A percentile compares a stretch with the other conserved stretches of the same genome.
These are phyloP conservation scores for Citropsis articulata DNA, from an alignment of 345 rosid genomes.

Conservation along the genomic window DNA sequence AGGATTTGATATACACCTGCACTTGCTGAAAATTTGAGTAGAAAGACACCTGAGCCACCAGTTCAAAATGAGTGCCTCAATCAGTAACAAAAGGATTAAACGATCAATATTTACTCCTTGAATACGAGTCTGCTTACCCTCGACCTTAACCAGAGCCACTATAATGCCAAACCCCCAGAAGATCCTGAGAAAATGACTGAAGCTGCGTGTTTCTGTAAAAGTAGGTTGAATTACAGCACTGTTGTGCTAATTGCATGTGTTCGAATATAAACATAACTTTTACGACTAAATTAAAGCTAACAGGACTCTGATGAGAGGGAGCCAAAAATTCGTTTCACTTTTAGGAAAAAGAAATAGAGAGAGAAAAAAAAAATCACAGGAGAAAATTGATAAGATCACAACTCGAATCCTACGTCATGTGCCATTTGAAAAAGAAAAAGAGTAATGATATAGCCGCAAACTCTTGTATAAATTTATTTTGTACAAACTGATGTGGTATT, in stretches of 20 bases:
- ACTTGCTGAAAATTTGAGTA: too few species aligned
- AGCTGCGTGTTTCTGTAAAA: too few species aligned
- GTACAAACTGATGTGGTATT: too few species aligned
- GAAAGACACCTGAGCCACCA: too few species aligned
- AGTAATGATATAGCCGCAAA: too few species aligned
- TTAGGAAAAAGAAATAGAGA: background rate
- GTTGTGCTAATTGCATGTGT: background rate
- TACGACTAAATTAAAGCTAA: background rate
- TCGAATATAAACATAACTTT: background rate
- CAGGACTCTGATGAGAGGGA: background rate
- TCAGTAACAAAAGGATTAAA: conserved; percentile 3
- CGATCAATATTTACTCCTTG: background rate
- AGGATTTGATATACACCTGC: too few species aligned
- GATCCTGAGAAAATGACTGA: too few species aligned
- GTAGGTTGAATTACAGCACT: too few species aligned
- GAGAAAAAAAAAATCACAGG: background rate
- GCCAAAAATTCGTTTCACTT: background rate
- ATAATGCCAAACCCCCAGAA: conserved; percentile 87
- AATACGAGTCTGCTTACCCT: conserved; percentile 51
- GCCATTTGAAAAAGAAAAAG: background rate
- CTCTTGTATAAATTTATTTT: too few species aligned
- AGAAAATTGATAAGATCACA: background rate
- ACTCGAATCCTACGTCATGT: background rate
- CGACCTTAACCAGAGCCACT: conserved; percentile 79
- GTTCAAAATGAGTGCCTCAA: background rate